These are phyloP conservation scores for Coniosporium tulheliwenetii DNA, from an alignment of 2,329 filamentous ascomycete genomes.

Conservation along the genomic window DNA sequence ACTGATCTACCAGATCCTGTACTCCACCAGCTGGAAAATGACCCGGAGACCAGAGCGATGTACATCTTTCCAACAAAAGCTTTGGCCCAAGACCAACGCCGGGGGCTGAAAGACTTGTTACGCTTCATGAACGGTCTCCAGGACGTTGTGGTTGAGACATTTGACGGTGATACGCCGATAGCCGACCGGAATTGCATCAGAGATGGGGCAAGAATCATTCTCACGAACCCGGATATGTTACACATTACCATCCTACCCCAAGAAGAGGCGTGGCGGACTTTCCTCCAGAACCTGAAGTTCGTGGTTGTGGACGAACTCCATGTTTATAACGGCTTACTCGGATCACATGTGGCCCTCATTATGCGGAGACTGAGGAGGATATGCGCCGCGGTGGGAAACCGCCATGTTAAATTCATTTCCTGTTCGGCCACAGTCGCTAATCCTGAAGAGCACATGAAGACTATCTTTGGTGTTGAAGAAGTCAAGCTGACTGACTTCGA, in stretches of 20 bases:
- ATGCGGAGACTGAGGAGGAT: constrained; percentile 80
- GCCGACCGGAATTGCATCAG: constrained; percentile 60
- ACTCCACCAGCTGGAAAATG: constrained; percentile 67
- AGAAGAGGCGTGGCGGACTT: constrained; percentile 76
- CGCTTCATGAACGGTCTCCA: constrained; percentile 65
- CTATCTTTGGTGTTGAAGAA: constrained; percentile 77
- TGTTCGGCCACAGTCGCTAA: constrained; percentile 96
- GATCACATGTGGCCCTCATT: constrained; percentile 84
- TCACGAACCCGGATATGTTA: constrained; percentile 97
- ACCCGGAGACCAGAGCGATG: constrained; percentile 68
- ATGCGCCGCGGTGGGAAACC: constrained; percentile 81
- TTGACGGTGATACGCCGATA: constrained; percentile 90
- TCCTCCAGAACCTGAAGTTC: constrained; percentile 76
- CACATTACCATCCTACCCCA: constrained; percentile 88
- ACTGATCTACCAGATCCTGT: constrained; percentile 93
- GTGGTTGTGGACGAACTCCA: constrained; percentile 80
- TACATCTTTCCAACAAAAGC: constrained; percentile 98
- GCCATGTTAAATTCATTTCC: constrained; percentile 74
- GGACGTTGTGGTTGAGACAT: constrained; percentile 71
- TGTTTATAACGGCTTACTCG: constrained; percentile 90
- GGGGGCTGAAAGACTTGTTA: constrained; percentile 75
- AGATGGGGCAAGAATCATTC: constrained; percentile 81
- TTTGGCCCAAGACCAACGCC: constrained; percentile 81
- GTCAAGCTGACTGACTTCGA: constrained; percentile 78
- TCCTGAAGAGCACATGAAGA: constrained; percentile 77